A percentile compares a stretch with the other conserved stretches of the same genome.
Evolutionary conservation across 371 early-diverging fungal species (phyloP).

Genomic region (Syncephalastrum contaminatum): DNA sequence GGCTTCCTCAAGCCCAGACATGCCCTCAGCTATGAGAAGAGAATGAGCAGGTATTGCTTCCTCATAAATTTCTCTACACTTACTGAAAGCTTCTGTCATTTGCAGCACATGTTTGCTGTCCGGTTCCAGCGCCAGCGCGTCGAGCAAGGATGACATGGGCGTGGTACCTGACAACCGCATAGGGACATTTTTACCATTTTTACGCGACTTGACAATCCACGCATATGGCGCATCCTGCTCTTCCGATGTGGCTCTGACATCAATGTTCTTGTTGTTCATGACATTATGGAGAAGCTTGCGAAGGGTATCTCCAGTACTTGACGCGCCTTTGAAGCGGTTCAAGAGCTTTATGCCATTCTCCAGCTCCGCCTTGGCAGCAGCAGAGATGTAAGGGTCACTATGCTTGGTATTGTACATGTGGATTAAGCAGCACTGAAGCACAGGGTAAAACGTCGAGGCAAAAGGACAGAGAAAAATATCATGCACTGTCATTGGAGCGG

Average conservation of each 20-base stretch:
- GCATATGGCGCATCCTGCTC: slow-evolving; percentile 10
- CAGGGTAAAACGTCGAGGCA: slow-evolving; percentile 42
- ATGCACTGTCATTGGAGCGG: slow-evolving; percentile 28
- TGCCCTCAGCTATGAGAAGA: no score
- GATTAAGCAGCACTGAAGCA: slow-evolving; percentile 44
- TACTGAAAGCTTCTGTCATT: no score
- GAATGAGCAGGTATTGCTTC: no score
- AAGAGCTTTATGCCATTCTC: slow-evolving; percentile 30
- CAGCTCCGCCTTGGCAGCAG: slow-evolving; percentile 37
- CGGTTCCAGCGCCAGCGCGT: slow-evolving; percentile 6
- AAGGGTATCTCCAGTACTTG: slow-evolving; percentile 32
- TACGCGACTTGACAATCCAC: no score
- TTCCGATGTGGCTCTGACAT: slow-evolving; percentile 15
- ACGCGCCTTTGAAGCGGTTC: slow-evolving; percentile 28
- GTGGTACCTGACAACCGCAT: background rate
- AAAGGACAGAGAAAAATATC: slow-evolving; percentile 48
- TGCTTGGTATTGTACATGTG: slow-evolving; percentile 47
- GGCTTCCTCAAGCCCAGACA: slow-evolving; percentile 22
- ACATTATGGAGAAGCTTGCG: slow-evolving; percentile 28
- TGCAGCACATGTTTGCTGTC: slow-evolving; percentile 2
- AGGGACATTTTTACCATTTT: background rate
- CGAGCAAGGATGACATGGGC: slow-evolving; percentile 12
- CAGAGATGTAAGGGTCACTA: slow-evolving; percentile 31
- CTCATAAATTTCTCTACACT: no score
- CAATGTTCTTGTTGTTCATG: slow-evolving; percentile 39